These are phyloP conservation scores for Chaetoceros tenuissimus DNA, from an alignment of 108 stramenopile species.

Conservation along the genomic window DNA sequence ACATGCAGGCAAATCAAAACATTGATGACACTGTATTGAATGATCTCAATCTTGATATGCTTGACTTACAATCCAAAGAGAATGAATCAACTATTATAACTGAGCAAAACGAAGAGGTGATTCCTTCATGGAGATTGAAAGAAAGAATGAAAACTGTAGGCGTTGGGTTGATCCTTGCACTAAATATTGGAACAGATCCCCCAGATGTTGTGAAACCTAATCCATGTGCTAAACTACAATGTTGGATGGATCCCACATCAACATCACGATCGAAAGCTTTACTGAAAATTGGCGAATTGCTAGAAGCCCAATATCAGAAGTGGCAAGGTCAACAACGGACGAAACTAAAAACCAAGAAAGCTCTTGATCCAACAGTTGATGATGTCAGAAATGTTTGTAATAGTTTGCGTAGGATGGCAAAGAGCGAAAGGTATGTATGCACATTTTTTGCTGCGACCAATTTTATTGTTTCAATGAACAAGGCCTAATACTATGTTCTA, in stretches of 20 bases:
- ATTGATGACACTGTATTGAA: too few relatives aligned
- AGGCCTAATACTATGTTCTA: too few relatives aligned
- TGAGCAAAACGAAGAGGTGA: constrained; percentile 1
- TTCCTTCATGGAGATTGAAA: constrained; percentile 85
- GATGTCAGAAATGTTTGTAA: constrained; percentile 75
- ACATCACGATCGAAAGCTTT: constrained; percentile 70
- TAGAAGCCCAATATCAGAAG: constrained; percentile 87
- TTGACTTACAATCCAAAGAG: too few relatives aligned
- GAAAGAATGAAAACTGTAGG: constrained; percentile 92
- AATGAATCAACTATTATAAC: too few relatives aligned
- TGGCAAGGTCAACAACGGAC: constrained; percentile 68
- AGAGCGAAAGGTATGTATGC: too few relatives aligned
- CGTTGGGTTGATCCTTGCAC: constrained; percentile 89
- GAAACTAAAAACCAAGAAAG: constrained; percentile 55
- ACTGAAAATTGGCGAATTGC: constrained; percentile 77
- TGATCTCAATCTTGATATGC: too few relatives aligned
- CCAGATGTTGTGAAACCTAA: constrained; percentile 86
- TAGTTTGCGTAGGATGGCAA: constrained; percentile 62
- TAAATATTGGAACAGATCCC: constrained; percentile 96
- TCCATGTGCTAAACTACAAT: constrained; percentile 87
- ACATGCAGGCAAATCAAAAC: too few relatives aligned
- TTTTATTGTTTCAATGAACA: too few relatives aligned
- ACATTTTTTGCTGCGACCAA: too few relatives aligned
- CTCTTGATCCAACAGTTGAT: constrained; percentile 95
- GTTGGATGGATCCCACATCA: constrained; percentile 91